Base-by-base conservation (phyloP, 2,329 filamentous ascomycete species). In the Triangularia verruculosa region DNA sequence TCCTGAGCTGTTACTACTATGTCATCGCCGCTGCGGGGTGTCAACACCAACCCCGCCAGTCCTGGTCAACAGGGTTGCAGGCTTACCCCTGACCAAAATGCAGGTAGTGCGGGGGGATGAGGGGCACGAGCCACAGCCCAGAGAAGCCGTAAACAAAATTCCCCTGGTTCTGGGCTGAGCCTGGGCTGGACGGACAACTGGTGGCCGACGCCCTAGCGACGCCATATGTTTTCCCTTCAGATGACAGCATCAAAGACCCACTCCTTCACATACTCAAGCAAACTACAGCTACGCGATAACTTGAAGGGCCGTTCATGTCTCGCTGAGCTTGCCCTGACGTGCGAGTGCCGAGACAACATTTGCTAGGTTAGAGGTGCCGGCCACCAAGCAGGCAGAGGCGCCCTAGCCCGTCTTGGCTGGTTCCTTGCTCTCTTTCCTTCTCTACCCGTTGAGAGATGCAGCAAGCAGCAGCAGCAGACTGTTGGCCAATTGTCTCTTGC, bases 201-300 rank as follows among this genome's bases (percentile, higher is more conserved):
- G 54, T 56, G 54, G 34, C 6, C n/a, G n/a, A 47, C 39, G 39
- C 39, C 39, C 17, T 12, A 47, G n/a, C n/a, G 32, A 12, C 32
- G 28, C 28, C 54, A 57, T 57, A 22, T 34, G 54, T 57, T 57
- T 57, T 57, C 52, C 32, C 28, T 28, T 57, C 54, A 34, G 54
- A 34, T 17, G 13, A 17, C 54, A 34, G n/a, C 39, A 47, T 17
- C 39, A 20, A 5, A 47, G n/a, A 47, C 39, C 39, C 39, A n/a
- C 17, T 17, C 17, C 39, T 20, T 47, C 39, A 20, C 39, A 20
- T 17, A 20, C 39, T 20, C 39, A 6, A 17, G 9, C n/a, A 47
- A 5, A 47, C 12, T 32, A 12, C 30, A 32, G 3, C n/a, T 43
- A 11, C n/a, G 39, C 39, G 39, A 47, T 20, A 47, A n/a, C 20